Evolutionary conservation across 1,284 basidiomycete genomes (phyloP).

Genomic region (Irpex sp.): DNA sequence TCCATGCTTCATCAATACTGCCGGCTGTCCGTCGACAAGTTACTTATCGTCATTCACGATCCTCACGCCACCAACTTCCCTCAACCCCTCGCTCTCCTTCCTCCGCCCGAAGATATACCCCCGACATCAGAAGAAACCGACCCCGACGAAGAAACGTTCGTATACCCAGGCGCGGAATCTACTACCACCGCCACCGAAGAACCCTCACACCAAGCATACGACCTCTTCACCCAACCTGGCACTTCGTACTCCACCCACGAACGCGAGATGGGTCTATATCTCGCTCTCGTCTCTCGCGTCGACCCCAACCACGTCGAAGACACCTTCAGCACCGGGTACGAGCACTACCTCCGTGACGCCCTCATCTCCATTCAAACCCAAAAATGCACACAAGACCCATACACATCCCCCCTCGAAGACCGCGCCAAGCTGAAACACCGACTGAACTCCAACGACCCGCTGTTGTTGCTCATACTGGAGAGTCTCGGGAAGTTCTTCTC

Average conservation of each 20-base stretch:
- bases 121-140: slow-evolving; percentile 35
- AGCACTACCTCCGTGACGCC: slow-evolving; percentile 82
- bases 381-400: slow-evolving; percentile 45
- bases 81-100: slow-evolving; percentile 42
- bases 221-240: slow-evolving; percentile 54
- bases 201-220: slow-evolving; percentile 17
- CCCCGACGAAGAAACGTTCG: slow-evolving; percentile 59
- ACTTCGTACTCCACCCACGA: slow-evolving; percentile 76
- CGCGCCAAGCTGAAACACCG: slow-evolving; percentile 58
- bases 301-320: slow-evolving; percentile 73
- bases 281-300: slow-evolving; percentile 74
- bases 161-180: slow-evolving; percentile 48
- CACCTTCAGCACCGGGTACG: slow-evolving; percentile 82
- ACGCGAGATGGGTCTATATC: slow-evolving; percentile 79
- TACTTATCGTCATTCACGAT: slow-evolving; percentile 70
- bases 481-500: slow-evolving; percentile 77
- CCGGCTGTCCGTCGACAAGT: slow-evolving; percentile 55
- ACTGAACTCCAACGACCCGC: slow-evolving; percentile 76
- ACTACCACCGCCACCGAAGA: slow-evolving; percentile 26
- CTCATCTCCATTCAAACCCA: slow-evolving; percentile 66
- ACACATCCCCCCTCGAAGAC: slow-evolving; percentile 31
- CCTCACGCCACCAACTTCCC: slow-evolving; percentile 74
- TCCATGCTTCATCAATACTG: slow-evolving; percentile 74
- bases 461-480: slow-evolving; percentile 71
- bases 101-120: slow-evolving; percentile 13